phyloP scores from a whole-genome alignment of 2,329 filamentous ascomycete species.

The Dendrostoma leiphaemia region DNA sequence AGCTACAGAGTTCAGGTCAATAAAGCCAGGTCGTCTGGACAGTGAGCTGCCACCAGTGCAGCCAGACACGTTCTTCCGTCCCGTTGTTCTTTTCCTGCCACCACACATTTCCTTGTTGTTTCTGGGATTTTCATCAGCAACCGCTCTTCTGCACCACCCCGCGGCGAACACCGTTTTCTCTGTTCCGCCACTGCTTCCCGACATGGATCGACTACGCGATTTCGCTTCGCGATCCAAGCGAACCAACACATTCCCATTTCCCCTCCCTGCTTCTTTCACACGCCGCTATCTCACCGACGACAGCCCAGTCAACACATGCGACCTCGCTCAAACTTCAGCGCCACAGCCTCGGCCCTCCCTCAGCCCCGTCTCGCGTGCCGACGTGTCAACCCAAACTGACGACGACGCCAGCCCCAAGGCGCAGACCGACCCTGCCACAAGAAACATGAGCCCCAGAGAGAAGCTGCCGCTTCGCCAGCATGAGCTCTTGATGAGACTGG shows the following conservation, averaged over 20 bases:
- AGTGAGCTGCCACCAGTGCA: no score
- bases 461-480: not conserved
- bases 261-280: not conserved
- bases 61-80: no score
- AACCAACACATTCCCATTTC: not conserved
- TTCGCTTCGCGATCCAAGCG: not conserved
- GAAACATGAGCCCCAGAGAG: not conserved
- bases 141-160: not conserved
- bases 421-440: not conserved
- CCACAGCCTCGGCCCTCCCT: not conserved
- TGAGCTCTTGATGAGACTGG: not conserved
- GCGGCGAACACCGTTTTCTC: not conserved
- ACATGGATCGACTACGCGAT: conserved; percentile 6
- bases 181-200: not conserved
- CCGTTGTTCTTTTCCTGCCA: no score
- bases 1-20: no score
- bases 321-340: not conserved
- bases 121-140: no score
- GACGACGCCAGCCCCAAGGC: not conserved
- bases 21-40: no score
- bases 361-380: not conserved
- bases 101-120: no score
- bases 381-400: not conserved
- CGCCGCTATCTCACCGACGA: not conserved
- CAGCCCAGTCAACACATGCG: not conserved